Base-by-base conservation (phyloP, 805 yeast species). In the Nakazawaea anatomiae region DNA sequence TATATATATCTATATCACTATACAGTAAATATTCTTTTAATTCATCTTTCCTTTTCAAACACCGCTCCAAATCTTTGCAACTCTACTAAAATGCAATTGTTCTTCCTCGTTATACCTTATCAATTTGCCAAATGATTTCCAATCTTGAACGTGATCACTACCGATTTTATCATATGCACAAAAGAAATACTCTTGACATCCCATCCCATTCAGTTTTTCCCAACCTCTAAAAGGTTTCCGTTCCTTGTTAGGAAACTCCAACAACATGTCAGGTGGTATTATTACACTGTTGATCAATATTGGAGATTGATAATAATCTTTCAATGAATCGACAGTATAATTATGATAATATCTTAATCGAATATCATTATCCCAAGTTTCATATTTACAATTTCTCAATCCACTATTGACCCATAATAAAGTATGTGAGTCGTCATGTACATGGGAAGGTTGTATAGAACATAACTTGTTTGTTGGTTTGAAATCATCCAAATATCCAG, bases 361-460 rank as follows among this genome's bases (percentile, higher is more conserved):
- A 39, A 61, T 60, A 39, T 71, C 74, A n/a, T 69, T 66, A 35
- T 70, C 65, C 53, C 53, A 50, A 7, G 50, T 50, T 18, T 68
- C 66, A 52, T 74, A 67, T 56, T 79, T 79, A 64, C 90, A 85
- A 46, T 73, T 77, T 45, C 73, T 69, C 60, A 83, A 74, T 0
- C 92, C 92, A n/a, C 89, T 85, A 58, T 85, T 85, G 44, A 84
- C 72, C 89, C 90, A 85, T 4, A 83, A 58, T 44, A 82, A 61
- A 0, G 79, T 71, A 41, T 67, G 72, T 45, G 71, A 65, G 47
- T 72, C 66, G 61, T 79, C 83, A 32, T 71, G 65, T 6, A 82
- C 63, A 63, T 82, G 87, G 2, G 80, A 83, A 0, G 87, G 87
- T 59, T 82, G 86, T 32, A 82, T 80, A 7, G 47, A 30, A 39